phyloP scores from a whole-genome alignment of 768 basidiomycete species.

The Psilocybe cubensis region DNA sequence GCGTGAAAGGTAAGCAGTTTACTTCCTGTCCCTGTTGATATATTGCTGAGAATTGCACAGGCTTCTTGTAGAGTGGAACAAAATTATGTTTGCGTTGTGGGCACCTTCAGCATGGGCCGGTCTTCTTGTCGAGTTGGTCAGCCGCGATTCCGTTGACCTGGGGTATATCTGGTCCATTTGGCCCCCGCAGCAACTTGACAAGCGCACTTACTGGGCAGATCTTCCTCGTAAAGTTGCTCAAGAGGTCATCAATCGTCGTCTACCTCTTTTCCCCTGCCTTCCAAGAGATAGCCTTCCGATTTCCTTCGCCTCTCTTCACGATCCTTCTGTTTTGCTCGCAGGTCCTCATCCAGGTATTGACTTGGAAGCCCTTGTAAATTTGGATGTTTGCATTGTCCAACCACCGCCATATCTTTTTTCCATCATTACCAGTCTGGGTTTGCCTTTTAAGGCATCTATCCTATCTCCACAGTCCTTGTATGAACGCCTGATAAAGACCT shows the following conservation, averaged over 20 bases:
- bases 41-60: slow-evolving; percentile 25
- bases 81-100: slow-evolving; percentile 43
- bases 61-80: slow-evolving; percentile 51
- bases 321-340: slow-evolving; percentile 10
- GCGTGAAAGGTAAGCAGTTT: slow-evolving; percentile 35
- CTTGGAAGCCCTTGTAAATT: not conserved
- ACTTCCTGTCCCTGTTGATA: not conserved
- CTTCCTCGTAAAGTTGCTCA: not conserved
- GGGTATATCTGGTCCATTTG: slow-evolving; percentile 8
- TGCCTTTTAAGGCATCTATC: not conserved
- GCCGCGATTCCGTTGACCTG: not conserved
- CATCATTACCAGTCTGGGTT: not conserved
- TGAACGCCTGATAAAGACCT: not conserved
- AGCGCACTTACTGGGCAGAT: slow-evolving; percentile 7
- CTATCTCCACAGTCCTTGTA: slow-evolving; percentile 8
- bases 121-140: slow-evolving; percentile 32
- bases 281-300: not conserved
- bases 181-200: slow-evolving; percentile 11
- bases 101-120: slow-evolving; percentile 44
- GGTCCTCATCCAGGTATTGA: not conserved
- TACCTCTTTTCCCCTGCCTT: slow-evolving; percentile 3
- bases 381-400: slow-evolving; percentile 11
- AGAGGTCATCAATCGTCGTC: not conserved
- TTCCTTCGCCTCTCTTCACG: slow-evolving; percentile 1
- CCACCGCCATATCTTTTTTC: slow-evolving; percentile 13